Percentiles rank a stretch among this genome's conserved stretches.
Evolutionary conservation across 2,329 filamentous ascomycete genomes (phyloP).

Genomic region (Gnomoniopsis sp.): DNA sequence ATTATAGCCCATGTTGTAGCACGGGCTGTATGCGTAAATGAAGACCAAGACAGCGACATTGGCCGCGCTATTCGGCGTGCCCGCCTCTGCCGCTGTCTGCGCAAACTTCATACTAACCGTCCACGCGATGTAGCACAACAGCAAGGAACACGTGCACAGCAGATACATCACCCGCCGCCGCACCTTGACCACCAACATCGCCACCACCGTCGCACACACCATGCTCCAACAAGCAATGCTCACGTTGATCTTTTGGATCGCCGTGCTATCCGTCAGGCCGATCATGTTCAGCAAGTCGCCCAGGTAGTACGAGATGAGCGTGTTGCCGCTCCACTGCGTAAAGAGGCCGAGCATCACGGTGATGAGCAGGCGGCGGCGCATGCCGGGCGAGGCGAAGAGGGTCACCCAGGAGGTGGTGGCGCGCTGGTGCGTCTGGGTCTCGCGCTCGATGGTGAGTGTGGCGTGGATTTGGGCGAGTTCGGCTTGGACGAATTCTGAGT

Average conservation of each 20-base stretch:
- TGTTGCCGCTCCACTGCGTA: slow-evolving; percentile 52
- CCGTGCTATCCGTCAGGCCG: slow-evolving; percentile 37
- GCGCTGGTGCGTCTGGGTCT: slow-evolving; percentile 33
- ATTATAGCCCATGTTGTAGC: slow-evolving; percentile 65
- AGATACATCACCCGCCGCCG: slow-evolving; percentile 48
- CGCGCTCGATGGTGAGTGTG: slow-evolving; percentile 52
- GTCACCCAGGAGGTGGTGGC: slow-evolving; percentile 45
- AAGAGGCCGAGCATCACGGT: slow-evolving; percentile 49
- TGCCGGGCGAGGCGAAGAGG: slow-evolving; percentile 46
- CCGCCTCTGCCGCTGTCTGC: slow-evolving; percentile 26
- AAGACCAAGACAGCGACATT: slow-evolving; percentile 49
- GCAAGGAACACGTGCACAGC: slow-evolving; percentile 47
- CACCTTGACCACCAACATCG: slow-evolving; percentile 42
- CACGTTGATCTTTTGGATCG: slow-evolving; percentile 43
- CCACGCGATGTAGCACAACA: slow-evolving; percentile 52
- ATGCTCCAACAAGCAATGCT: slow-evolving; percentile 46
- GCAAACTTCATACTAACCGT: slow-evolving; percentile 45
- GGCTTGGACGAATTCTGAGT: slow-evolving; percentile 51
- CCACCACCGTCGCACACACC: slow-evolving; percentile 39
- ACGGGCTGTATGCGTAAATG: slow-evolving; percentile 57
- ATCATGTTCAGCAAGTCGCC: slow-evolving; percentile 42
- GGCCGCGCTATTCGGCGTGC: slow-evolving; percentile 28
- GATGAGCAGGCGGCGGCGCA: slow-evolving; percentile 47
- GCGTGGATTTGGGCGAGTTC: slow-evolving; percentile 60
- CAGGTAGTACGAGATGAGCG: slow-evolving; percentile 46